phyloP scores from a whole-genome alignment of 2,329 filamentous ascomycete species.

The Zymoseptoria ardabiliae region DNA sequence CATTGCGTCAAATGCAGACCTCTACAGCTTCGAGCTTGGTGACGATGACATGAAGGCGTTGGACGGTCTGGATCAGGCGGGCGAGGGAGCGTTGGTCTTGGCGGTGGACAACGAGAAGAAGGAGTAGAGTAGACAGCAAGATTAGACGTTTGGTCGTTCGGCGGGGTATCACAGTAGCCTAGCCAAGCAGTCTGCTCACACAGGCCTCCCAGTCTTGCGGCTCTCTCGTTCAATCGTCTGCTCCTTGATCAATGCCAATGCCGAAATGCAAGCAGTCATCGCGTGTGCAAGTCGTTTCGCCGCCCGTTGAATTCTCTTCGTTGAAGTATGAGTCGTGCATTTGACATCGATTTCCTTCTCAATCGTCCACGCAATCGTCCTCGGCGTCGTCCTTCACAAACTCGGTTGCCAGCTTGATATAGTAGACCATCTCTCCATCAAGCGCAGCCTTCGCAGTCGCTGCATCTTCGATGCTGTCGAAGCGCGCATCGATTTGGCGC shows the following conservation, averaged over 20 bases:
- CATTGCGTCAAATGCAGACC: constrained; percentile 58
- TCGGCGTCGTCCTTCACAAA: background rate
- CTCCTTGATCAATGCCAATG: too few relatives aligned
- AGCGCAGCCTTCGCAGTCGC: background rate
- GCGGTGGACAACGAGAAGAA: constrained; percentile 24
- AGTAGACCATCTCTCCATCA: background rate
- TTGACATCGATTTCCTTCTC: too few relatives aligned
- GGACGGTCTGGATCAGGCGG: constrained; percentile 41
- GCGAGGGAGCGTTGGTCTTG: constrained; percentile 27
- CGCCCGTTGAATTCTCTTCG: too few relatives aligned
- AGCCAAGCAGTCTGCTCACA: background rate
- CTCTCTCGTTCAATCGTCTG: too few relatives aligned
- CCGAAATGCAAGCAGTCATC: too few relatives aligned
- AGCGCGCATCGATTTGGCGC: background rate
- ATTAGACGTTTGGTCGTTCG: background rate
- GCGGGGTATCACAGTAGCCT: background rate
- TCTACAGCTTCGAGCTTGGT: constrained; percentile 54
- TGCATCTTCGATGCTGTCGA: background rate
- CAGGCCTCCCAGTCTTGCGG: background rate
- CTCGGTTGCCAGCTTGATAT: background rate
- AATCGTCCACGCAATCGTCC: background rate
- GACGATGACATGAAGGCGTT: constrained; percentile 51
- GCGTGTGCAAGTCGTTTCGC: too few relatives aligned
- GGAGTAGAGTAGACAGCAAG: background rate
- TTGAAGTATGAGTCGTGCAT: too few relatives aligned